Evolutionary conservation across 176 grass and related monocot genomes (phyloP), one percentile per base, ranked within the genome.

Genomic region (Poa annua): DNA sequence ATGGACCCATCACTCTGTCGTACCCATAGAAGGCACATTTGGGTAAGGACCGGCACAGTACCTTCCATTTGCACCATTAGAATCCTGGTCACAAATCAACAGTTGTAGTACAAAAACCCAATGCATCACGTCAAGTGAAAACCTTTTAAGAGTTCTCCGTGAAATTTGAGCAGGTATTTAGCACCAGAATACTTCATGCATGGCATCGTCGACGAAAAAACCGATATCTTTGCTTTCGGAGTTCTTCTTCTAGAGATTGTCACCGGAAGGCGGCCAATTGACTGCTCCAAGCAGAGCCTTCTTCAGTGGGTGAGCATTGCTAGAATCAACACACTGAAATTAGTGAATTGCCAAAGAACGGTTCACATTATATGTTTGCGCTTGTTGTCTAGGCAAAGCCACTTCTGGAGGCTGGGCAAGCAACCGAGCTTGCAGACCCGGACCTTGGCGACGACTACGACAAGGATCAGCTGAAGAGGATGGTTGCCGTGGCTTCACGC

Each of bases 111-210:
- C n/a, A 25, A 60, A 25, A 25, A 9, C 0, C 7, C 50, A 36
- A 34, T 4, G 44, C 44, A 36, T 55, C 54, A 4, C 21, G 15
- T 71, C 49, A 44, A 71, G 1, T 54, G 20, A 42, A 32, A 57
- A 25, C 12, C 12, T 20, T 20, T 81, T 32, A 45, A 45, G 17
- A 29, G n/a, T 9, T 24, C 38, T 10, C 21, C 20, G 26, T 72
- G 51, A 45, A 44, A 57, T 69, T 14, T 64, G 75, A n/a, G 6
- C 88, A 97, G 95, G 81, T 95, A 98, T 50, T 86, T 98, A 77
- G 96, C 96, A 42, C 96, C 96, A 29, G 96, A 98, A 66, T 95
- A 98, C 72, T 98, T 95, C 88, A 98, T 90, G 96, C 92, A 98
- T 7, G 92, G 96, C 70, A 91, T 98, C 6, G 88, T 95, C 26